Evolutionary conservation across 805 yeast species (phyloP).

Genomic region (Ogataea paraovalis): DNA sequence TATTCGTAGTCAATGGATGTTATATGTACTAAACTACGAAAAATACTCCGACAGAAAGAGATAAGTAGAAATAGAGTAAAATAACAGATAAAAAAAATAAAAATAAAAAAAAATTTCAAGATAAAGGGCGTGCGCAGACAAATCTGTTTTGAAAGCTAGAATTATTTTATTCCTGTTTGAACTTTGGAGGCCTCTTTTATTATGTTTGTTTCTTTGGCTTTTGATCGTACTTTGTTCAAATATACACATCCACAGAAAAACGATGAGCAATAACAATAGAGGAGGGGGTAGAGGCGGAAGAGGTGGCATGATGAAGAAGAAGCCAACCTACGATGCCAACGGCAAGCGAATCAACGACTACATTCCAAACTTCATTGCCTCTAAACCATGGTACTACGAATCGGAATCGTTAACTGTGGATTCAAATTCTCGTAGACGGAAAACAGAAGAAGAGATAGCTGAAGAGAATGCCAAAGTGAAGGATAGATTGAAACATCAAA

Average conservation of each 20-base stretch:
- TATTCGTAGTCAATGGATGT: not conserved
- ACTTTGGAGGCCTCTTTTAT: too few species aligned
- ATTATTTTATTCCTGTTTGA: too few species aligned
- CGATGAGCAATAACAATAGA: not conserved
- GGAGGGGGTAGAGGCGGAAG: not conserved
- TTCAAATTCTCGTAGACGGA: constrained; percentile 27
- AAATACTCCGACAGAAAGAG: too few species aligned
- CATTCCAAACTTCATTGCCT: constrained; percentile 38
- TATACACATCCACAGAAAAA: not conserved
- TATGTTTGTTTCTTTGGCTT: too few species aligned
- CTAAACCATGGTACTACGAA: constrained; percentile 39
- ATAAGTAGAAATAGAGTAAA: not conserved
- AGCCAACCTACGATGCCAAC: constrained; percentile 29
- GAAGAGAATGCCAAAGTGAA: constrained; percentile 16
- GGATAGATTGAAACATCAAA: constrained; percentile 58
- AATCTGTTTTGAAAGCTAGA: too few species aligned
- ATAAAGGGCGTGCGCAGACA: not conserved
- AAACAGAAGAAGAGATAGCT: constrained; percentile 22
- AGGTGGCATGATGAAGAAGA: constrained; percentile 7
- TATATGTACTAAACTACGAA: too few species aligned
- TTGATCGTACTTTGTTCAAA: not conserved
- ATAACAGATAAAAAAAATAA: not conserved
- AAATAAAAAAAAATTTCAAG: not conserved
- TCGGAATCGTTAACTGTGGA: constrained; percentile 22
- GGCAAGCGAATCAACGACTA: constrained; percentile 36